Base-by-base conservation (phyloP, 768 basidiomycete species). In the Suillus hirtellus region DNA sequence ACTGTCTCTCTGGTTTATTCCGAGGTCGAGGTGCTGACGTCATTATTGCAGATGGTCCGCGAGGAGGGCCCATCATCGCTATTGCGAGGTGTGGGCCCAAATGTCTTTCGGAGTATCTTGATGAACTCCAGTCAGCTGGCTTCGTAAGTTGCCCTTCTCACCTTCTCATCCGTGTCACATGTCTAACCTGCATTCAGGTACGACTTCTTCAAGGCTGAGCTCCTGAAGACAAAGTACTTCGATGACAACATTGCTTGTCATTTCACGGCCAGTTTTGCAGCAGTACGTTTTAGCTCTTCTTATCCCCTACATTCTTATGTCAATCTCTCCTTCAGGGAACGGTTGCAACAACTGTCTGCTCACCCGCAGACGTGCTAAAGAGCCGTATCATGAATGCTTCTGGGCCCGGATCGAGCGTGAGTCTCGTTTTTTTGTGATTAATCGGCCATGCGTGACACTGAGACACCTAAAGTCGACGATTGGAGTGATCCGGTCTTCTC, bases 71-170 rank as follows among this genome's bases (percentile, higher is more conserved):
- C 80, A 17, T 89, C 89, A 0, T 90, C 92, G 0, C 85, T 95
- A 58, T 79, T 75, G 19, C 86, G 94, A 37, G 95, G 95, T 27
- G 81, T 91, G 5, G 87, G 83, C 3, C 95, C 95, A 0, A 96
- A 96, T 68, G 87, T 94, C 7, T 89, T 95, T 73, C 85, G 94
- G 73, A 89, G 93, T 1, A 71, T 95, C 15, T 75, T 96, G 65
- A 95, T 95, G 93, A 96, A 95, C 73, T 92, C 92, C 56, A 91
- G 89, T 77, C 94, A 96, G 73, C 86, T 96, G 31, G 94, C 93
- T 1, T 93, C 93, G 87, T 93, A 72, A 73, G 90, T 80, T 6
- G 19, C 64, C 17, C 15, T 19, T 38, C 42, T 31, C 27, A 19
- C 19, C n/a, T 11, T 24, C 19, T 27, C 15, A 47, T 56, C 38